These are phyloP conservation scores for Dipodascus albidus DNA, from an alignment of 805 yeast species.

Conservation along the genomic window DNA sequence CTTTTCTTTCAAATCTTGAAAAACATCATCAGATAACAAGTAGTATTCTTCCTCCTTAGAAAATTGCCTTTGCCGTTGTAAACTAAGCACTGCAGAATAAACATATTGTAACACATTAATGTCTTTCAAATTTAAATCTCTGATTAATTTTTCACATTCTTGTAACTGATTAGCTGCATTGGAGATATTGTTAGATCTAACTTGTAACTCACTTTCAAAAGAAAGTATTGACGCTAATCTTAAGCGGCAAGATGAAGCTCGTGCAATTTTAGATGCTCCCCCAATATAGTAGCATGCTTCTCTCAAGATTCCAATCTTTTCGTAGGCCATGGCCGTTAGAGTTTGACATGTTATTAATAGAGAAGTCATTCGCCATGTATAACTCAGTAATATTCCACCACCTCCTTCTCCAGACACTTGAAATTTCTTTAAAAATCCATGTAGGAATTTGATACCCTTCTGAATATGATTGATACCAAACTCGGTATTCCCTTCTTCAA, in stretches of 20 bases:
- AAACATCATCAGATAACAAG: slow-evolving; percentile 9
- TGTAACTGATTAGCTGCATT: slow-evolving; percentile 6
- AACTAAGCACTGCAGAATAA: slow-evolving; percentile 9
- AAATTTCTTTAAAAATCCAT: slow-evolving; percentile 4
- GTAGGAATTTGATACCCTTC: slow-evolving; percentile 7
- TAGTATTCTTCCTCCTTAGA: slow-evolving; percentile 11
- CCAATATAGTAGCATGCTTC: slow-evolving; percentile 9
- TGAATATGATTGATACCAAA: slow-evolving; percentile 5
- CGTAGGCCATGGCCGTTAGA: slow-evolving; percentile 8
- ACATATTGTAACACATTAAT: slow-evolving; percentile 8
- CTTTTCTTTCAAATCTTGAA: not conserved
- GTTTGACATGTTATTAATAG: slow-evolving; percentile 7
- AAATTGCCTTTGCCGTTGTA: slow-evolving; percentile 9
- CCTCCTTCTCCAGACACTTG: not conserved
- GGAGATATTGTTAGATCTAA: slow-evolving; percentile 9
- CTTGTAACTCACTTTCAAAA: slow-evolving; percentile 9
- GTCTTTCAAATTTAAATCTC: slow-evolving; percentile 5
- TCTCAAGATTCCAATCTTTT: slow-evolving; percentile 9
- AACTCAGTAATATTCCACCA: not conserved
- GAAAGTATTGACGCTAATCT: slow-evolving; percentile 5
- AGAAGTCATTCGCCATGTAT: slow-evolving; percentile 7
- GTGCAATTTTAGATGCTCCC: slow-evolving; percentile 10
- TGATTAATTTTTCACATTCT: slow-evolving; percentile 9
- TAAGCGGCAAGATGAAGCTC: slow-evolving; percentile 2
- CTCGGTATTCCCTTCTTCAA: slow-evolving; percentile 4